phyloP scores from a whole-genome alignment of 192 early-diverging fungal species.

The Chytriomyces sp. region DNA sequence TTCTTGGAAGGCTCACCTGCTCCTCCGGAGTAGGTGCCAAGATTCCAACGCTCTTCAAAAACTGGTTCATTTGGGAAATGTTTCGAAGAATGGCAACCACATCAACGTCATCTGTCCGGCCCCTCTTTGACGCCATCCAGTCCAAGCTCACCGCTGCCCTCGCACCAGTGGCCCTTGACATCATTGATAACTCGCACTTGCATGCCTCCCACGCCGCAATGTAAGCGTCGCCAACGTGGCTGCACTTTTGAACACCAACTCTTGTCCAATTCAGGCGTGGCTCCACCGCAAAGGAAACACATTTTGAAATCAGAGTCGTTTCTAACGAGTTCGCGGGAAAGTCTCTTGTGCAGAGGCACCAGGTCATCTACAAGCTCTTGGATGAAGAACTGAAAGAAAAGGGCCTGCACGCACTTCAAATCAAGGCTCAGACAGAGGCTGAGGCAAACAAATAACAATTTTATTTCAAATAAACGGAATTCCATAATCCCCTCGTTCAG shows the following conservation, averaged over 20 bases:
- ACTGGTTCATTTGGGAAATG: constrained; percentile 8
- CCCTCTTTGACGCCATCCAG: constrained; percentile 14
- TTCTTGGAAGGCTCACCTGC: constrained; percentile 30
- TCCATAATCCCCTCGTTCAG: background rate
- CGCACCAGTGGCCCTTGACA: constrained; percentile 61
- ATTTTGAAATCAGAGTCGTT: constrained; percentile 74
- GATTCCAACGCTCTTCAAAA: constrained; percentile 20
- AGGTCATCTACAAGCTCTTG: constrained; percentile 68
- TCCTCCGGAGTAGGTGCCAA: constrained; percentile 54
- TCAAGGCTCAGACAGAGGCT: constrained; percentile 72
- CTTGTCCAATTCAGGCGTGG: constrained; percentile 44
- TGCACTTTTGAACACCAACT: background rate
- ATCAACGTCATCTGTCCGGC: constrained; percentile 4
- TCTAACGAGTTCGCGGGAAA: constrained; percentile 66
- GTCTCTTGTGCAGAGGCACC: constrained; percentile 37
- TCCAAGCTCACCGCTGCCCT: constrained; percentile 48
- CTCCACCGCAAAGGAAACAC: constrained; percentile 72
- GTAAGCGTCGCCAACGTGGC: constrained; percentile 26
- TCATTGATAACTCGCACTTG: constrained; percentile 75
- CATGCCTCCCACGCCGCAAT: constrained; percentile 84
- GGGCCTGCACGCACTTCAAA: constrained; percentile 73
- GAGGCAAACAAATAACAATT: constrained; percentile 43
- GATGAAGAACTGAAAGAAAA: constrained; percentile 63
- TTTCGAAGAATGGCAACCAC: background rate
- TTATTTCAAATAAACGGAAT: background rate